Evolutionary conservation across 164 flowering plant species (phyloP).

Genomic region (Akebia trifoliata): DNA sequence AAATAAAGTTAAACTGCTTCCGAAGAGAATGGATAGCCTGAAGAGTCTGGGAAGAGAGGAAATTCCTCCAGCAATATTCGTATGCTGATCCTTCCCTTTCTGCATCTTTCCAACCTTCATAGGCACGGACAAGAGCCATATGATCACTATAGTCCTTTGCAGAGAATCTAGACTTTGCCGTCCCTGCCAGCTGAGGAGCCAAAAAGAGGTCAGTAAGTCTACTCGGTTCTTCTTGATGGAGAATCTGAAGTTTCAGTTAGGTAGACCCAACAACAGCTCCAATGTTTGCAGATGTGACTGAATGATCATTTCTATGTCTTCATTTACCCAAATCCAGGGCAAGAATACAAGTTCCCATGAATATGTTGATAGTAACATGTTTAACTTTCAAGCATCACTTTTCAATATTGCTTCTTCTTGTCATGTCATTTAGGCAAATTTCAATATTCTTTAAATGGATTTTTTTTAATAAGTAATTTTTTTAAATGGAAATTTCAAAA

Average conservation of each 20-base stretch:
- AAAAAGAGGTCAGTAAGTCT: constrained; percentile 13
- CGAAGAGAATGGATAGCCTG: constrained; percentile 97
- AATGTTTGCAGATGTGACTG: too few species aligned
- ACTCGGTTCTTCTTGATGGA: background rate
- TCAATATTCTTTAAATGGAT: too few species aligned
- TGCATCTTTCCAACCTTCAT: constrained; percentile 99
- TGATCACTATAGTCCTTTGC: constrained; percentile 99
- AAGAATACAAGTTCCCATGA: too few species aligned
- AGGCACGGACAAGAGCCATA: constrained; percentile 99
- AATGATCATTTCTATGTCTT: too few species aligned
- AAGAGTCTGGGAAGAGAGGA: constrained; percentile 90
- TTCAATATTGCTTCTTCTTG: too few species aligned
- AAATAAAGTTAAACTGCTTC: constrained; percentile 79
- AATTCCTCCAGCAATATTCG: constrained; percentile 98
- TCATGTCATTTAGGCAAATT: too few species aligned
- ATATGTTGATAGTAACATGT: too few species aligned
- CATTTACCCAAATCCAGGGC: too few species aligned
- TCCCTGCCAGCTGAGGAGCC: constrained; percentile 78
- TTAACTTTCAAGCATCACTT: too few species aligned
- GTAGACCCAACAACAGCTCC: too few species aligned
- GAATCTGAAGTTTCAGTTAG: background rate
- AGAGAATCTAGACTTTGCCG: constrained; percentile 93
- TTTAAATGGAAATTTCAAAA: too few species aligned
- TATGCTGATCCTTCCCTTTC: constrained; percentile 95
- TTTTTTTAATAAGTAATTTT: too few species aligned